These are phyloP conservation scores for Acacia concinna DNA, from an alignment of 331 rosid genomes.

Conservation along the genomic window DNA sequence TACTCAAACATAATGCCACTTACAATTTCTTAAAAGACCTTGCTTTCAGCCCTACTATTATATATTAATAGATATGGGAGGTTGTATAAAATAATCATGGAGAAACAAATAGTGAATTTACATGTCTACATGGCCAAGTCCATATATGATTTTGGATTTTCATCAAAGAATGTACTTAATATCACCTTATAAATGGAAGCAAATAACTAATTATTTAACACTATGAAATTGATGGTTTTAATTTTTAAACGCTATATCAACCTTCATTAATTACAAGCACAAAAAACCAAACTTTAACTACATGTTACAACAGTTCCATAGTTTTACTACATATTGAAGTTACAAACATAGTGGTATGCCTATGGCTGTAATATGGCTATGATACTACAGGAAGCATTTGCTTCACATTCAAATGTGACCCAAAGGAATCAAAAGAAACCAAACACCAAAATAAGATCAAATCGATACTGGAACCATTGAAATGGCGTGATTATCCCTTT, in stretches of 20 bases:
- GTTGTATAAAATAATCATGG: too few relatives aligned
- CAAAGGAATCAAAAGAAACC: not conserved
- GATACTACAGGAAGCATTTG: slow-evolving; percentile 50
- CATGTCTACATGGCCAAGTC: too few relatives aligned
- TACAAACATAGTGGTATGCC: slow-evolving; percentile 38
- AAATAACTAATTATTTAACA: not conserved
- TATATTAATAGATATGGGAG: too few relatives aligned
- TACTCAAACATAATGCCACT: too few relatives aligned
- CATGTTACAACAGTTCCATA: slow-evolving; percentile 33
- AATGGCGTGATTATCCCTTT: slow-evolving; percentile 7
- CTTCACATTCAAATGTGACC: slow-evolving; percentile 36
- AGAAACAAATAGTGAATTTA: too few relatives aligned
- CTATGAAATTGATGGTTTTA: not conserved
- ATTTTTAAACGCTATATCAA: not conserved
- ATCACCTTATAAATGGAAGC: not conserved
- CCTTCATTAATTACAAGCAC: not conserved
- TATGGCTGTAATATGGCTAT: slow-evolving; percentile 37
- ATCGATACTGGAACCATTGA: slow-evolving; percentile 17
- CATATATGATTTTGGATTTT: not conserved
- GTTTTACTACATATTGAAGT: slow-evolving; percentile 11
- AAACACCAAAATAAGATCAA: not conserved
- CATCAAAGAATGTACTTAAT: not conserved
- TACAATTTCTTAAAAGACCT: too few relatives aligned
- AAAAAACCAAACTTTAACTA: not conserved
- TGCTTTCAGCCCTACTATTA: too few relatives aligned